Evolutionary conservation across 2,329 filamentous ascomycete species (phyloP).

Genomic region (Penicillium sp.): DNA sequence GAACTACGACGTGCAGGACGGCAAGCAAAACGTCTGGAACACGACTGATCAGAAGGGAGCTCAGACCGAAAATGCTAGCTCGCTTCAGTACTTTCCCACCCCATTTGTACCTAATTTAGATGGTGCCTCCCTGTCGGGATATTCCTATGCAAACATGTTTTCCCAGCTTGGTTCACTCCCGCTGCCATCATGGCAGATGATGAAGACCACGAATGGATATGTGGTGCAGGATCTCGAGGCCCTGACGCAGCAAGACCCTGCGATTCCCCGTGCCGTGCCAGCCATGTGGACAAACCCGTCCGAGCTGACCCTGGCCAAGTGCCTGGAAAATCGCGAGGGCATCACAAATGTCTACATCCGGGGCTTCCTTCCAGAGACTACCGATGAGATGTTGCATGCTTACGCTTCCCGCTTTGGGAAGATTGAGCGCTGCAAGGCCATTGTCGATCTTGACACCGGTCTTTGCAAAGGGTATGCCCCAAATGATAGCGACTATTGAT

Average conservation of each 20-base stretch:
- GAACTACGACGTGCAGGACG: constrained; percentile 41
- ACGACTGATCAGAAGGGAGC: constrained; percentile 50
- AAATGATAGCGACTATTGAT: neutral
- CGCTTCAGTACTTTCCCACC: constrained; percentile 64
- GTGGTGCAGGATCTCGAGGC: constrained; percentile 62
- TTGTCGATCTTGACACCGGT: constrained; percentile 91
- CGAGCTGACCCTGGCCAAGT: constrained; percentile 90
- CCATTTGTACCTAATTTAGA: constrained; percentile 59
- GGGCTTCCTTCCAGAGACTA: constrained; percentile 91
- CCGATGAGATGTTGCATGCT: constrained; percentile 81
- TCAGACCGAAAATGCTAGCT: constrained; percentile 64
- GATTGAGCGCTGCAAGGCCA: constrained; percentile 97
- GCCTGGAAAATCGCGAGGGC: constrained; percentile 89
- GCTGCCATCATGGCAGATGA: constrained; percentile 49
- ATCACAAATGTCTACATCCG: constrained; percentile 99
- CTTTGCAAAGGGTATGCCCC: constrained; percentile 86
- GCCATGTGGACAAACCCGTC: constrained; percentile 80
- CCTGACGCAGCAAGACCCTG: constrained; percentile 74
- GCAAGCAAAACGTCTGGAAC: constrained; percentile 47
- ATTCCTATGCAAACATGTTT: constrained; percentile 66
- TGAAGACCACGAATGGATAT: constrained; percentile 51
- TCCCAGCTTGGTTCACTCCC: constrained; percentile 56
- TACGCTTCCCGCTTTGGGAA: constrained; percentile 89
- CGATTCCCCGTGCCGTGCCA: constrained; percentile 85
- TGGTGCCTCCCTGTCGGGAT: constrained; percentile 56